Base-by-base conservation (phyloP, 805 yeast genomes). In the Teunomyces funiuensis region DNA sequence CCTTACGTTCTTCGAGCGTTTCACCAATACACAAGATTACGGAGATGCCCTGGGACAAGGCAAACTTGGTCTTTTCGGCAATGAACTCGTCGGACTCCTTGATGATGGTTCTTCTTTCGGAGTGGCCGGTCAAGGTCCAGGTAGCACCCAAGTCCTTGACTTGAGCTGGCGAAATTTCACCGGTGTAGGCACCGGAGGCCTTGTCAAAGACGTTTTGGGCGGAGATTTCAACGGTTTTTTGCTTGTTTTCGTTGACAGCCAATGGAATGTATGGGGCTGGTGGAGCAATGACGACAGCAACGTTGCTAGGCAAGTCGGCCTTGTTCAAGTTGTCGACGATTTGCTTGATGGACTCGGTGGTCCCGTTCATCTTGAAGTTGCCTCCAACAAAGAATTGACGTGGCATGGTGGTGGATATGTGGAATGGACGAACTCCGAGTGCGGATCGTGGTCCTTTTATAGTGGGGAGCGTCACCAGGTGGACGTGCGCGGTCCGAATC, bases 1-100 rank as follows among this genome's bases (percentile, higher is more conserved):
- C 79, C 73, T 91, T 80, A 77, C 95, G 88, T 79, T 93, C 96
- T 66, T 90, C 97, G 60, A 84, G 74, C 57, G 96, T 86, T 80
- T 93, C 99, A 72, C 99, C 99, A 58, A 91, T 88, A 79, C 99
- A 95, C 64, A 90, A 79, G 68, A 93, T 91, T 49, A 93, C 99
- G 58, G 82, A 79, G 47, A 91, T 71, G 57, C 97, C 97, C 57
- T 79, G 74, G 58, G 87, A 97, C 57, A 93, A 73, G 52, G 98
- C 97, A 60, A 85, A 89, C 74, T 86, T 86, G 67, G 95, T 85
- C 84, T 93, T 93, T 61, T 83, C 85, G 57, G 99, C 97, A 56
- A 93, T 74, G 61, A 88, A 78, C 66, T 88, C 91, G 69, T 89
- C 96, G 47, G 85, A 65, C 76, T 93, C 99, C 67, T 83, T 78